Percentiles rank a stretch among this genome's conserved stretches.
These are phyloP conservation scores for Penicillium sp. DNA, from an alignment of 2,329 filamentous ascomycete genomes.

Conservation along the genomic window DNA sequence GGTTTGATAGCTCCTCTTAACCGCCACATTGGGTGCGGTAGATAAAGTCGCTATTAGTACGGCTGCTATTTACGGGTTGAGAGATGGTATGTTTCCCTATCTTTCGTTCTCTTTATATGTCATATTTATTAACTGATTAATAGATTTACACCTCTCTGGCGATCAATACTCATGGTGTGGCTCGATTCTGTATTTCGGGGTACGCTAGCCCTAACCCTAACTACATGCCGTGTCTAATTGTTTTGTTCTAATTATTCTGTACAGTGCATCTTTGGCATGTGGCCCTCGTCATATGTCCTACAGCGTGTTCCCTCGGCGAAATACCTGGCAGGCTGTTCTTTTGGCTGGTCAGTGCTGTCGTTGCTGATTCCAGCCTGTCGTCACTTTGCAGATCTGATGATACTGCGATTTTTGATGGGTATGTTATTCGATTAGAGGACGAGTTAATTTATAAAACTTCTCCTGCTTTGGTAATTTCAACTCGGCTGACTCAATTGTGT, in stretches of 20 bases:
- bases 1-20: conserved; percentile 17
- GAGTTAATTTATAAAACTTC: too few relatives aligned
- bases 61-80: conserved; percentile 53
- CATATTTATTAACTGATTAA: background rate
- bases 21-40: conserved; percentile 26
- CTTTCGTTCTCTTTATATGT: background rate
- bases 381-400: conserved; percentile 10
- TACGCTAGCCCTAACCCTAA: conserved; percentile 7
- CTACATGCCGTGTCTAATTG: background rate
- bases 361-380: conserved; percentile 12
- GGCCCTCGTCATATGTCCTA: conserved; percentile 38
- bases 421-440: conserved; percentile 8
- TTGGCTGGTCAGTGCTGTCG: conserved; percentile 13
- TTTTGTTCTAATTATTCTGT: too few relatives aligned
- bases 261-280: conserved; percentile 47
- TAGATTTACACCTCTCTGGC: conserved; percentile 46
- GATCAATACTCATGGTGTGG: conserved; percentile 51
- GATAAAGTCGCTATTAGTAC: conserved; percentile 29
- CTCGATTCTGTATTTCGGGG: conserved; percentile 25
- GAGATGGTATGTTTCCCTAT: conserved; percentile 21
- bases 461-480: too few relatives aligned
- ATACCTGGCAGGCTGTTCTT: conserved; percentile 13
- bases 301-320: conserved; percentile 39
- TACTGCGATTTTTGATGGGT: conserved; percentile 32
- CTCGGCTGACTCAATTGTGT: background rate